Evolutionary conservation across 2,329 filamentous ascomycete genomes (phyloP).

Genomic region (Colletotrichum neosansevieriae): DNA sequence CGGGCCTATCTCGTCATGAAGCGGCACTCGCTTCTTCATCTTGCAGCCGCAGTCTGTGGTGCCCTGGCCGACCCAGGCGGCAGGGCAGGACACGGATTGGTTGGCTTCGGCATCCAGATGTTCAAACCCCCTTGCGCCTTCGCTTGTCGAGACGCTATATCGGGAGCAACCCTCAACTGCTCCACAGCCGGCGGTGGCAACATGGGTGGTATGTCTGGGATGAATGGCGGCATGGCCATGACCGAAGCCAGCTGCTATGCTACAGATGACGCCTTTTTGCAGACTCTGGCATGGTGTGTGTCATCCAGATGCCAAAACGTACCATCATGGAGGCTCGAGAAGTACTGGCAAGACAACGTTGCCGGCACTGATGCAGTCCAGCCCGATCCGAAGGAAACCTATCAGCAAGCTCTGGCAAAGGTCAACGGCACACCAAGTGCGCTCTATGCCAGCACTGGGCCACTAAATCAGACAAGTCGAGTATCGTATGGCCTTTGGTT

Average conservation of each 20-base stretch:
- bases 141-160: conserved; percentile 49
- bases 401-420: conserved; percentile 34
- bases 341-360: conserved; percentile 41
- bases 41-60: neutral
- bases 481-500: conserved; percentile 46
- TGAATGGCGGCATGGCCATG: conserved; percentile 36
- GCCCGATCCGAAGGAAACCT: conserved; percentile 36
- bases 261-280: conserved; percentile 43
- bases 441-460: neutral
- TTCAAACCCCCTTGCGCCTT: conserved; percentile 52
- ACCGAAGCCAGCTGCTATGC: conserved; percentile 41
- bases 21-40: neutral
- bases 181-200: neutral
- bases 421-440: conserved; percentile 14
- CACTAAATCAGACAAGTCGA: conserved; percentile 51
- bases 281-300: conserved; percentile 45
- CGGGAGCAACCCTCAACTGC: conserved; percentile 39
- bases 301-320: conserved; percentile 42
- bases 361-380: conserved; percentile 35
- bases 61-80: neutral
- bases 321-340: conserved; percentile 38
- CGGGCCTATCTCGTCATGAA: neutral
- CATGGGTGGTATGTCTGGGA: neutral
- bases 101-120: conserved; percentile 39
- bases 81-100: neutral